Evolutionary conservation across 1,139 yeast species (phyloP).

Genomic region (Lodderomyces theae): DNA sequence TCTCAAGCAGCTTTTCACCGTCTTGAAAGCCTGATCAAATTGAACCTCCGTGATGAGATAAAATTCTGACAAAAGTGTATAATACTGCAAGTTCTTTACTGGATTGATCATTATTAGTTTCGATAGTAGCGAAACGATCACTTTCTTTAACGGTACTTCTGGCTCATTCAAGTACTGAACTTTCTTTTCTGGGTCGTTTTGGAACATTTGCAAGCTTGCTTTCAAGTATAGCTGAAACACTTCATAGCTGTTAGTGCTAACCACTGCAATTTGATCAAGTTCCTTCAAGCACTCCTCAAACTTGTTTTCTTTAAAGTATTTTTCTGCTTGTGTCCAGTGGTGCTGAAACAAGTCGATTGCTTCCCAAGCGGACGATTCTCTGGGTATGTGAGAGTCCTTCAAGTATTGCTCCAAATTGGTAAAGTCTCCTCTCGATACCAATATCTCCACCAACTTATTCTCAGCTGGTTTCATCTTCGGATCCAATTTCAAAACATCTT

Average conservation of each 20-base stretch:
- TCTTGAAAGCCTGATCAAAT: slow-evolving; percentile 47
- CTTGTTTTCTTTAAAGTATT: slow-evolving; percentile 15
- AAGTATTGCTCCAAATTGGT: slow-evolving; percentile 19
- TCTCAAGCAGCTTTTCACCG: slow-evolving; percentile 60
- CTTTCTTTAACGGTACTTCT: slow-evolving; percentile 16
- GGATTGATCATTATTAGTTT: slow-evolving; percentile 32
- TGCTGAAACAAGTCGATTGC: slow-evolving; percentile 20
- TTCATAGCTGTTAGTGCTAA: slow-evolving; percentile 23
- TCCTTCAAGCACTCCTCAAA: slow-evolving; percentile 20
- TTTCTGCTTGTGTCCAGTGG: slow-evolving; percentile 20
- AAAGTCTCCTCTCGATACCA: slow-evolving; percentile 45
- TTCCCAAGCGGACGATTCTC: slow-evolving; percentile 16
- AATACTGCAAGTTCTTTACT: slow-evolving; percentile 29
- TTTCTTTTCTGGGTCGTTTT: slow-evolving; percentile 12
- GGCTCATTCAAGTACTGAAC: slow-evolving; percentile 13
- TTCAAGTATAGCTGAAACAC: slow-evolving; percentile 24
- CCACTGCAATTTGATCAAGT: slow-evolving; percentile 22
- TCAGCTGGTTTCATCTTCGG: slow-evolving; percentile 43
- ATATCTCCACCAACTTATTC: slow-evolving; percentile 39
- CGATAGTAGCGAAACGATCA: slow-evolving; percentile 24
- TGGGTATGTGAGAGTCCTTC: slow-evolving; percentile 5
- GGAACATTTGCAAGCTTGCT: slow-evolving; percentile 18
- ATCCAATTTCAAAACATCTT: slow-evolving; percentile 39
- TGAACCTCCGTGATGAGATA: slow-evolving; percentile 52
- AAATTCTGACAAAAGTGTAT: slow-evolving; percentile 36